Conservation (phyloP, 2,329 filamentous ascomycete species). For the Karstenula rhodostoma region DNA sequence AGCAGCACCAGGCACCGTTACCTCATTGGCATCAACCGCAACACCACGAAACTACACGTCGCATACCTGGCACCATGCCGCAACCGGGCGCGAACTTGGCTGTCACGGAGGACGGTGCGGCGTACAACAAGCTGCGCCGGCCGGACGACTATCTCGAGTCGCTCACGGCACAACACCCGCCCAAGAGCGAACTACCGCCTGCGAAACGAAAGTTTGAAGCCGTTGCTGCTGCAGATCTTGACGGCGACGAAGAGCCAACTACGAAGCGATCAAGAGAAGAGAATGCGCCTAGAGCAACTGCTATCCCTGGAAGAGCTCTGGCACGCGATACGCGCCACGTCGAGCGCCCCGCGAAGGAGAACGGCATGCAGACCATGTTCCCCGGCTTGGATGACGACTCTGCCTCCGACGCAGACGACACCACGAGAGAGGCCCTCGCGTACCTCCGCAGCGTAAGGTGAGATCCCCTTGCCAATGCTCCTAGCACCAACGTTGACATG, state of each 20-base stretch:
- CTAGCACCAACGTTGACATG: constrained; percentile 17
- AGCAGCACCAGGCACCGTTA: neutral
- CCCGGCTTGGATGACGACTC: constrained; percentile 40
- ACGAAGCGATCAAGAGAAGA: constrained; percentile 28
- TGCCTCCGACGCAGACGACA: constrained; percentile 39
- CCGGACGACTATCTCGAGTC: constrained; percentile 38
- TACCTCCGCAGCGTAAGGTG: constrained; percentile 49
- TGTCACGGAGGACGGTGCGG: constrained; percentile 43
- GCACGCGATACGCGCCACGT: constrained; percentile 17
- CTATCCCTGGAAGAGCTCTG: neutral
- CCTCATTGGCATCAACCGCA: neutral
- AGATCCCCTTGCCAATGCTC: constrained; percentile 10
- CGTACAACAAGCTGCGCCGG: constrained; percentile 49
- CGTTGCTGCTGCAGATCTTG: constrained; percentile 8
- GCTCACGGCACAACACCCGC: constrained; percentile 20
- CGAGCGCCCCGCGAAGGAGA: constrained; percentile 22
- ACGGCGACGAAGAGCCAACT: constrained; percentile 6
- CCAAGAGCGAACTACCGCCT: constrained; percentile 12
- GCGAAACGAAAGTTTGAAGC: constrained; percentile 36
- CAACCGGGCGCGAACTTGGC: constrained; percentile 36
- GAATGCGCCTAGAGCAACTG: neutral
- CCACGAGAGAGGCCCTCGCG: constrained; percentile 39
- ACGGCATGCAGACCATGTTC: constrained; percentile 41
- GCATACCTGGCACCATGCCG: constrained; percentile 27
- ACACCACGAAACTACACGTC: neutral